phyloP scores from a whole-genome alignment of 1,284 basidiomycete species.

The Rhodotorula sp. region DNA sequence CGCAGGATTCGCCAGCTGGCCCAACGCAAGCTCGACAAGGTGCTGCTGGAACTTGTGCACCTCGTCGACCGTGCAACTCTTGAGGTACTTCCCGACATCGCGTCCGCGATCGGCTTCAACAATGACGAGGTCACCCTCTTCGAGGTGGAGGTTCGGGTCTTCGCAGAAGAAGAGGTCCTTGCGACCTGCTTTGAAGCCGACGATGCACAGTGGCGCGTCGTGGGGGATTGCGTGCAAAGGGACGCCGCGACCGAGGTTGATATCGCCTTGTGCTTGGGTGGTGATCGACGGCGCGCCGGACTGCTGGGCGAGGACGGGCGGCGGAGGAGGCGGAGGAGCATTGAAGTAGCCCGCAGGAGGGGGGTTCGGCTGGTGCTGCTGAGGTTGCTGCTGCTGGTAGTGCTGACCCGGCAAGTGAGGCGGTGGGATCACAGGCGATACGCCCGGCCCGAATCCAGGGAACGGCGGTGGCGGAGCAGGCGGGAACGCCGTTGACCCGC shows the following conservation, averaged over 20 bases:
- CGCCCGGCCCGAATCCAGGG: slow-evolving; percentile 9
- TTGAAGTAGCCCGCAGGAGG: slow-evolving; percentile 25
- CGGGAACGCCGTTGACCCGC: background rate
- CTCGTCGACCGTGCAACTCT: slow-evolving; percentile 80
- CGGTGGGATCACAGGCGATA: background rate
- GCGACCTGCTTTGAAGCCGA: slow-evolving; percentile 94
- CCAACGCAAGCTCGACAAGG: slow-evolving; percentile 52
- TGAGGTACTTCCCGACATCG: slow-evolving; percentile 48
- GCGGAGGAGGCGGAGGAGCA: slow-evolving; percentile 11
- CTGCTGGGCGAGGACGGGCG: slow-evolving; percentile 14
- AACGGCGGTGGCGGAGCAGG: slow-evolving; percentile 3
- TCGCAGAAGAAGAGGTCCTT: slow-evolving; percentile 90
- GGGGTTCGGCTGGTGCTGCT: background rate
- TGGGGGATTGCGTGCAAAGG: slow-evolving; percentile 77
- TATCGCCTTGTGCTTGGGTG: slow-evolving; percentile 38
- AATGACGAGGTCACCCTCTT: slow-evolving; percentile 85
- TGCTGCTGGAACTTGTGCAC: slow-evolving; percentile 84
- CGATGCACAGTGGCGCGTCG: slow-evolving; percentile 86
- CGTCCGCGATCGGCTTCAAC: slow-evolving; percentile 90
- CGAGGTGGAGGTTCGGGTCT: slow-evolving; percentile 58
- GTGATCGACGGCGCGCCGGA: slow-evolving; percentile 35
- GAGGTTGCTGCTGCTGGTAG: slow-evolving; percentile 2
- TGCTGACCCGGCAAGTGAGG: slow-evolving; percentile 21
- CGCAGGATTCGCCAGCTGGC: slow-evolving; percentile 35
- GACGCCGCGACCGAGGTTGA: slow-evolving; percentile 75